Evolutionary conservation across 306 rosid species (phyloP).

Genomic region (Biancaea sappan): DNA sequence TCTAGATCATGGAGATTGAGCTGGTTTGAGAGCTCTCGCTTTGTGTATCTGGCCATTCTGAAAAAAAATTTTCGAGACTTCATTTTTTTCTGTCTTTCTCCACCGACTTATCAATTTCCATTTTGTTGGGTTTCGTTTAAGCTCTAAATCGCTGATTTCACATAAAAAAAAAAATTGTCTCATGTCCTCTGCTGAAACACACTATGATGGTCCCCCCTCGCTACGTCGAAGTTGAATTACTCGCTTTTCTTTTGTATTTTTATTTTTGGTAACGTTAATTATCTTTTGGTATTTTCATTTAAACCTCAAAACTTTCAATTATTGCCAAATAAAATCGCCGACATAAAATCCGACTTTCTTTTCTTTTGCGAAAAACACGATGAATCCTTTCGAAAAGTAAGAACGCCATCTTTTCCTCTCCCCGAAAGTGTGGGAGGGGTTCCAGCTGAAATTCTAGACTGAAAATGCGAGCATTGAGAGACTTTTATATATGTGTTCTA

Average conservation of each 20-base stretch:
- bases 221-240: neutral
- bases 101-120: neutral
- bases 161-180: neutral
- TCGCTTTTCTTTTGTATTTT: neutral
- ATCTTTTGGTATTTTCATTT: neutral
- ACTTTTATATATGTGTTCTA: neutral
- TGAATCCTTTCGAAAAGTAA: neutral
- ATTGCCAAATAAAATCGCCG: neutral
- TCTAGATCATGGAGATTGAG: conserved; percentile 19
- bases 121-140: neutral
- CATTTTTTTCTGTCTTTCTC: neutral
- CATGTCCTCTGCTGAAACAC: neutral
- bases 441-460: neutral
- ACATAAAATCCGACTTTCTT: neutral
- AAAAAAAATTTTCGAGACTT: neutral
- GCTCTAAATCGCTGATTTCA: neutral
- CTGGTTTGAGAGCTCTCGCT: neutral
- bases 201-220: neutral
- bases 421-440: neutral
- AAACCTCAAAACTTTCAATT: neutral
- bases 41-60: neutral
- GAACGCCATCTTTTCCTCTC: neutral
- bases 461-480: neutral
- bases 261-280: neutral
- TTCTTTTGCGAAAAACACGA: neutral